phyloP scores from a whole-genome alignment of 208 protist genomes.

The Wallacemonas sp. region DNA sequence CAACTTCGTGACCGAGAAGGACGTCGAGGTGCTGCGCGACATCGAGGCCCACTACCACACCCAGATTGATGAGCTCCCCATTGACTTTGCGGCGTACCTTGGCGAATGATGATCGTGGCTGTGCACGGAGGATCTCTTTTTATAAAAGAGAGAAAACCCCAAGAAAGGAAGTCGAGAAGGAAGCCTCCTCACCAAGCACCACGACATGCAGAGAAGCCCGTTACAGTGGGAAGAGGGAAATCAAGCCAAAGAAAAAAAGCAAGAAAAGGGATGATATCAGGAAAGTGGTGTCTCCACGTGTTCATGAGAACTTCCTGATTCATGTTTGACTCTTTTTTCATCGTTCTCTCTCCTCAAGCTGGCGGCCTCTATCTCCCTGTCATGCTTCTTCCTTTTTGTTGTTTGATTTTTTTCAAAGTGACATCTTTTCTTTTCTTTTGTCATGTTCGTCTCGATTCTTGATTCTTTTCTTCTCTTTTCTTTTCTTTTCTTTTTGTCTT shows the following conservation, averaged over 20 bases:
- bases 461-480: conserved; percentile 13
- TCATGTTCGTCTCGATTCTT: conserved; percentile 13
- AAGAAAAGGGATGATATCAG: not conserved
- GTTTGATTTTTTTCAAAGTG: conserved; percentile 1
- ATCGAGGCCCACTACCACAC: conserved; percentile 99
- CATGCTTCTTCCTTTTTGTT: conserved; percentile 12
- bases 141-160: not conserved
- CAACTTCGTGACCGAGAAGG: conserved; percentile 99
- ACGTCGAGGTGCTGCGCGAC: conserved; percentile 96
- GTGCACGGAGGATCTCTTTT: conserved; percentile 35
- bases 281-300: not conserved
- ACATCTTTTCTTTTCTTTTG: conserved; percentile 6
- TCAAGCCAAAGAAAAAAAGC: conserved; percentile 14
- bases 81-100: conserved; percentile 93
- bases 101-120: conserved; percentile 93
- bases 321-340: not conserved
- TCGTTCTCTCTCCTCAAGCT: not conserved
- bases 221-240: conserved; percentile 2
- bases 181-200: not conserved
- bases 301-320: not conserved
- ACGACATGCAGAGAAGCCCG: not conserved
- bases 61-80: conserved; percentile 99
- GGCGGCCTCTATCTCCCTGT: not conserved
- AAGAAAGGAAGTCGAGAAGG: not conserved
- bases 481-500: conserved; percentile 14